Percentiles rank a stretch among this genome's conserved stretches.
Conservation (phyloP, 2,329 filamentous ascomycete genomes). For the Escovopsis sp. region DNA sequence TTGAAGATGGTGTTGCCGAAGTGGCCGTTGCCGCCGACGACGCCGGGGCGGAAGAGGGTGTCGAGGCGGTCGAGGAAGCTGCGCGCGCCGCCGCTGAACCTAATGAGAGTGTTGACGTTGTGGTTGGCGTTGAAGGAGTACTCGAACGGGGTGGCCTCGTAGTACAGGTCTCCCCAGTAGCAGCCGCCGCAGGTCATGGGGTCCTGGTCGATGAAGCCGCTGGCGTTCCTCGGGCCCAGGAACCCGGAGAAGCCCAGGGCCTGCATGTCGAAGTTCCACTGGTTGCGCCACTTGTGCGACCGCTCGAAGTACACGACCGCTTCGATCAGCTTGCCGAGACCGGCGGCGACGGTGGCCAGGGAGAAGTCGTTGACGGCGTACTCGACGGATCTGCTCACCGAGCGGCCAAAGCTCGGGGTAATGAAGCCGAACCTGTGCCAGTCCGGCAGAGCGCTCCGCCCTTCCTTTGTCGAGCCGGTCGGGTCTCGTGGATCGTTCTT, state of each 20-base stretch:
- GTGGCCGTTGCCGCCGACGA: slow-evolving; percentile 23
- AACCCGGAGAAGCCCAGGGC: slow-evolving; percentile 51
- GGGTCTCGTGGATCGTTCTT: slow-evolving; percentile 41
- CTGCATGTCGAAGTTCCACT: slow-evolving; percentile 47
- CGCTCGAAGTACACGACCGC: slow-evolving; percentile 45
- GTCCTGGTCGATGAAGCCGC: slow-evolving; percentile 36
- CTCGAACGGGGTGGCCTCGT: slow-evolving; percentile 47
- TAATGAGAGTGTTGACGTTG: slow-evolving; percentile 42
- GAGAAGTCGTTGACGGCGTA: slow-evolving; percentile 57
- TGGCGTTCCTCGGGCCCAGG: slow-evolving; percentile 43
- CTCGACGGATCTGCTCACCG: slow-evolving; percentile 50
- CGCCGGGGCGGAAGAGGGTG: slow-evolving; percentile 40
- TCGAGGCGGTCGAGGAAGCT: slow-evolving; percentile 44
- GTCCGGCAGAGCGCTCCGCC: slow-evolving; percentile 52
- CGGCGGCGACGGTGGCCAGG: slow-evolving; percentile 48
- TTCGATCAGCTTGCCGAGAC: slow-evolving; percentile 35
- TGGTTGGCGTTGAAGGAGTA: slow-evolving; percentile 58
- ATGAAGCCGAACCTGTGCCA: slow-evolving; percentile 53
- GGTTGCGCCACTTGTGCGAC: slow-evolving; percentile 55
- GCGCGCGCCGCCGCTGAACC: slow-evolving; percentile 36
- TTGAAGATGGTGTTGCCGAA: slow-evolving; percentile 48
- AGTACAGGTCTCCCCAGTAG: slow-evolving; percentile 48
- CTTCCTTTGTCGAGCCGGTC: slow-evolving; percentile 50
- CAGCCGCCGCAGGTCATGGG: slow-evolving; percentile 46
- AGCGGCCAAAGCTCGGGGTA: slow-evolving; percentile 44